Evolutionary conservation across 495 filamentous ascomycete species (phyloP).

Genomic region (Aspergillus funiculosus): DNA sequence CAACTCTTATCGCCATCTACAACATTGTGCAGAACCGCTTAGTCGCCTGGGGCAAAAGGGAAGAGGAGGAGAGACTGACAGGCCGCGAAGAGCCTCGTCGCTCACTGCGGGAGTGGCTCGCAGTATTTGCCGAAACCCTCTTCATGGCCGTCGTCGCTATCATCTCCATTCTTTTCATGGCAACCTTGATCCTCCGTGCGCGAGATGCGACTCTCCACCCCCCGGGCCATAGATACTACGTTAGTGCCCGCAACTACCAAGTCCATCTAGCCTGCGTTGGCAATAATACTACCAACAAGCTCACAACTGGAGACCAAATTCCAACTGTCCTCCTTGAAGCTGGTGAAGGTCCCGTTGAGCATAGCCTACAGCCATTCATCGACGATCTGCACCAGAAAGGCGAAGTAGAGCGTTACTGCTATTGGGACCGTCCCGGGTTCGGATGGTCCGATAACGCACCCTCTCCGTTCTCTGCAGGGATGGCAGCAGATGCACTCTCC

Average conservation of each 20-base stretch:
- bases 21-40: constrained; percentile 58
- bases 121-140: constrained; percentile 70
- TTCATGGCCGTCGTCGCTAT: constrained; percentile 59
- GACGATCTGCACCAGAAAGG: constrained; percentile 61
- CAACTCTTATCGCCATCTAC: constrained; percentile 57
- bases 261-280: constrained; percentile 83
- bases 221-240: constrained; percentile 67
- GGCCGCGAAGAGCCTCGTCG: constrained; percentile 83
- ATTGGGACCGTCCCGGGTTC: constrained; percentile 87
- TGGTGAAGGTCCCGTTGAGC: constrained; percentile 71
- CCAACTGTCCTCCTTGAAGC: constrained; percentile 77
- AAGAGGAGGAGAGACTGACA: constrained; percentile 89
- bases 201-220: constrained; percentile 65
- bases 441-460: constrained; percentile 92
- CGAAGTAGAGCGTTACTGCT: constrained; percentile 82
- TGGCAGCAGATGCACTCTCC: constrained; percentile 77
- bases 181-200: constrained; percentile 69
- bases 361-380: constrained; percentile 61
- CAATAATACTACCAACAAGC: constrained; percentile 43
- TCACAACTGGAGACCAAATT: constrained; percentile 41
- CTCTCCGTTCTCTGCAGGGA: constrained; percentile 84
- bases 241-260: constrained; percentile 74
- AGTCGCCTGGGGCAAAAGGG: constrained; percentile 82
- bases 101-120: constrained; percentile 74
- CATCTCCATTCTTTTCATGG: constrained; percentile 66